Evolutionary conservation across 1,284 basidiomycete genomes (phyloP).

Genomic region (Ustilago trichophora): DNA sequence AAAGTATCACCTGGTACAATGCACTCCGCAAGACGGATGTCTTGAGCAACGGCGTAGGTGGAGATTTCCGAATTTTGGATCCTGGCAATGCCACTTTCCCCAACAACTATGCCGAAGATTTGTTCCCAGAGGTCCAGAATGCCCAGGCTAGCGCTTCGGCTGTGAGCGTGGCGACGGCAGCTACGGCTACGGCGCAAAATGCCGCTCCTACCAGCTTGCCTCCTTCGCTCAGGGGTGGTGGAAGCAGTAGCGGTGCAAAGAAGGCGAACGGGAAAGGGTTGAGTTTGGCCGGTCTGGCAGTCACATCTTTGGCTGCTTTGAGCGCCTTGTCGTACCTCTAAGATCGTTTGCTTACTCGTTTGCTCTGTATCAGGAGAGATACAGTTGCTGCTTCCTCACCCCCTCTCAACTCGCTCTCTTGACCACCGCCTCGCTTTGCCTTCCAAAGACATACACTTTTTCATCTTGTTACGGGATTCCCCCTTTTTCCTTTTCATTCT

Average conservation of each 20-base stretch:
- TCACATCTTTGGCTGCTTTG: conserved; percentile 21
- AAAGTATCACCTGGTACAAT: conserved; percentile 66
- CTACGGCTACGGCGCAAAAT: conserved; percentile 10
- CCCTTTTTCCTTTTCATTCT: too few relatives aligned
- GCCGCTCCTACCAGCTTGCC: conserved; percentile 16
- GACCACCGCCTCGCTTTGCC: too few relatives aligned
- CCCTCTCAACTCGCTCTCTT: too few relatives aligned
- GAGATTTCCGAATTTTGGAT: conserved; percentile 42
- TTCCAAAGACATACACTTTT: too few relatives aligned
- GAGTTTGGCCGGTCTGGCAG: conserved; percentile 5
- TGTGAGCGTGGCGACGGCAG: conserved; percentile 8
- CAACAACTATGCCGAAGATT: conserved; percentile 10
- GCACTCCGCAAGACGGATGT: conserved; percentile 44
- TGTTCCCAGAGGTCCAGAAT: conserved; percentile 17
- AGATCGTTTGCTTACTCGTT: neutral
- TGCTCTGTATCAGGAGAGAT: neutral
- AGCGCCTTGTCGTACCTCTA: conserved; percentile 18
- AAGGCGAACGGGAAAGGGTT: neutral
- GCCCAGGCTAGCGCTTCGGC: conserved; percentile 6
- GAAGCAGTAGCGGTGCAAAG: neutral
- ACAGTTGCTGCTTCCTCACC: too few relatives aligned
- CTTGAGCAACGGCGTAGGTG: conserved; percentile 35
- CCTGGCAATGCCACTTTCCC: conserved; percentile 35
- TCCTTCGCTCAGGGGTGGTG: neutral
- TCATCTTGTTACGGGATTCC: too few relatives aligned